phyloP scores from a whole-genome alignment of 257 asterid genomes.

The Solanum neorickii region DNA sequence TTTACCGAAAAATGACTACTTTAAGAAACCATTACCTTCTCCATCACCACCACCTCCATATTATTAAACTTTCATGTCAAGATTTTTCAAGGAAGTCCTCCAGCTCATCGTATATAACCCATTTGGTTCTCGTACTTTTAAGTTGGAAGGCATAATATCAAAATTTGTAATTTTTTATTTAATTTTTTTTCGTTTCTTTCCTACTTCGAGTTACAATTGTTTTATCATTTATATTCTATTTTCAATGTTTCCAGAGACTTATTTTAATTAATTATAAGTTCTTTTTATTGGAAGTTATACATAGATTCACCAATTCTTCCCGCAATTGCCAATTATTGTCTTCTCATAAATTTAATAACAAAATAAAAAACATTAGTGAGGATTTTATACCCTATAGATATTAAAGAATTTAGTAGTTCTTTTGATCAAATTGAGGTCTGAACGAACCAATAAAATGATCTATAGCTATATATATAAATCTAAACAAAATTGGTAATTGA shows the following conservation, averaged over 20 bases:
- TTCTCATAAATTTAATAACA: too few relatives aligned
- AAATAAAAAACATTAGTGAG: too few relatives aligned
- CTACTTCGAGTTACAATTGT: not conserved
- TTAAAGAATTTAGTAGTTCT: too few relatives aligned
- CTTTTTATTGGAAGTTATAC: not conserved
- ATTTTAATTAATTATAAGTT: not conserved
- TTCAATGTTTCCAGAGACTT: not conserved
- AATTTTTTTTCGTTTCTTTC: too few relatives aligned
- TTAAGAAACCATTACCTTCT: not conserved
- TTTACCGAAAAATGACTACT: not conserved
- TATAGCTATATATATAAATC: too few relatives aligned
- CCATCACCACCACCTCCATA: not conserved
- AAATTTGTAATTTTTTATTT: not conserved
- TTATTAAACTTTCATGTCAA: not conserved
- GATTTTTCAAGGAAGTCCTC: not conserved
- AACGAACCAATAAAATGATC: too few relatives aligned
- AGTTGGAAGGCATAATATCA: not conserved
- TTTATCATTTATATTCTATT: not conserved
- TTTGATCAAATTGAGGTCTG: too few relatives aligned
- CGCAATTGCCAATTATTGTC: too few relatives aligned
- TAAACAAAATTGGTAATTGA: too few relatives aligned
- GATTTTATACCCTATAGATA: too few relatives aligned
- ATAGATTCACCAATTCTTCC: too few relatives aligned
- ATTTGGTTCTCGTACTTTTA: not conserved
- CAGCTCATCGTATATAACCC: not conserved